A percentile compares a stretch with the other conserved stretches of the same genome.
These are phyloP conservation scores for Blastobotrys proliferans DNA, from an alignment of 1,139 yeast genomes.

Conservation along the genomic window DNA sequence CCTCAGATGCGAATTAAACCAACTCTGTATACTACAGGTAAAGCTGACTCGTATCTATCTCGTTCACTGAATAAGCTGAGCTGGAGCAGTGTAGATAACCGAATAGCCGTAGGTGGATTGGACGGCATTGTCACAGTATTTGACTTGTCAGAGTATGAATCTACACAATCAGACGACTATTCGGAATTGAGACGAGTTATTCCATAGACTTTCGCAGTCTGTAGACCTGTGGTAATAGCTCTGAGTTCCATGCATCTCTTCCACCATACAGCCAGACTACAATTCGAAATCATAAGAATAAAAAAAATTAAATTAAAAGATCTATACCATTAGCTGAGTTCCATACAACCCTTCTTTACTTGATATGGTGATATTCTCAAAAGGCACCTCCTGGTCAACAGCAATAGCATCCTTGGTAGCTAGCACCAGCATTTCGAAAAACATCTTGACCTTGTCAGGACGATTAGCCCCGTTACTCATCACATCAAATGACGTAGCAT, in stretches of 20 bases:
- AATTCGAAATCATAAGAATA: neutral
- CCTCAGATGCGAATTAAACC: constrained; percentile 37
- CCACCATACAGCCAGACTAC: neutral
- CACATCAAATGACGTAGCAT: constrained; percentile 18
- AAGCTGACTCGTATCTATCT: constrained; percentile 12
- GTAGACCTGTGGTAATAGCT: neutral
- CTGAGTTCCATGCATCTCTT: too few relatives aligned
- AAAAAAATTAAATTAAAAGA: neutral
- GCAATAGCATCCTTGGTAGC: constrained; percentile 73
- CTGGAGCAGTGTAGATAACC: constrained; percentile 28
- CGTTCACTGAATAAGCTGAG: constrained; percentile 30
- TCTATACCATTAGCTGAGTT: too few relatives aligned
- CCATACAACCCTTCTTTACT: constrained; percentile 49
- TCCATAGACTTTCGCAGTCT: neutral
- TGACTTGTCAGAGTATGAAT: constrained; percentile 20
- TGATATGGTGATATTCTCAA: constrained; percentile 54
- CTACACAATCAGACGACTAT: constrained; percentile 10
- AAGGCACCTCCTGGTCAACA: constrained; percentile 57
- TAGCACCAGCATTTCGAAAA: constrained; percentile 77
- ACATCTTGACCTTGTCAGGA: constrained; percentile 45
- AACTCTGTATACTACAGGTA: neutral
- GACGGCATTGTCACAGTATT: constrained; percentile 34
- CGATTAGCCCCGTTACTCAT: constrained; percentile 19
- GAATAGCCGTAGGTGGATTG: constrained; percentile 37
- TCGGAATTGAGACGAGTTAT: constrained; percentile 3